These are phyloP conservation scores for Serendipita sp. DNA, from an alignment of 1,284 basidiomycete genomes.

Conservation along the genomic window DNA sequence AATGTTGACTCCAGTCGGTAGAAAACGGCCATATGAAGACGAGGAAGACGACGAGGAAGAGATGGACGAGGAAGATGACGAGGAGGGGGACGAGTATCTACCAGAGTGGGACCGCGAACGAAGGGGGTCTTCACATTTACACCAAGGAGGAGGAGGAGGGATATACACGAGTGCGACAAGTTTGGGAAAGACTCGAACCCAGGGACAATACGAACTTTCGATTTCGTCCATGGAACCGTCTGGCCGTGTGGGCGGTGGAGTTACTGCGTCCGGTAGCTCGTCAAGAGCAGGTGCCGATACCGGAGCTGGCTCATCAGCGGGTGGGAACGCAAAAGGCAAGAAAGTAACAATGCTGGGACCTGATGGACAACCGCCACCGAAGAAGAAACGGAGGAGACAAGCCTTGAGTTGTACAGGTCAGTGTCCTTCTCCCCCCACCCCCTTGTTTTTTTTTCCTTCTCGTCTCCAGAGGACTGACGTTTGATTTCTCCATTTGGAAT, in stretches of 20 bases:
- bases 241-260: not conserved
- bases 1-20: too few species aligned
- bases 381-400: slow-evolving; percentile 61
- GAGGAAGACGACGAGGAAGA: not conserved
- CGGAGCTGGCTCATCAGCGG: not conserved
- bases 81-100: not conserved
- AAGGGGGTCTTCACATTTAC: not conserved
- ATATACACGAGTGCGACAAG: too few species aligned
- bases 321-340: not conserved
- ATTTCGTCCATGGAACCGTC: not conserved
- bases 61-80: slow-evolving; percentile 9
- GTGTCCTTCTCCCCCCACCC: slow-evolving; percentile 16
- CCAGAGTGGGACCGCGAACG: not conserved
- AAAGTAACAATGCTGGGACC: not conserved
- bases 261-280: not conserved
- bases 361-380: slow-evolving; percentile 29
- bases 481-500: too few species aligned
- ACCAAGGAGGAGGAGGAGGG: not conserved
- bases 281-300: not conserved
- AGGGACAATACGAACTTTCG: not conserved
- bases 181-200: not conserved
- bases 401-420: slow-evolving; percentile 65
- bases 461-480: too few species aligned
- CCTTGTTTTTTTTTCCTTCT: too few species aligned
- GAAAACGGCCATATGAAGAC: not conserved